phyloP scores from a whole-genome alignment of 768 basidiomycete genomes.

The Dioszegia aurantiaca region DNA sequence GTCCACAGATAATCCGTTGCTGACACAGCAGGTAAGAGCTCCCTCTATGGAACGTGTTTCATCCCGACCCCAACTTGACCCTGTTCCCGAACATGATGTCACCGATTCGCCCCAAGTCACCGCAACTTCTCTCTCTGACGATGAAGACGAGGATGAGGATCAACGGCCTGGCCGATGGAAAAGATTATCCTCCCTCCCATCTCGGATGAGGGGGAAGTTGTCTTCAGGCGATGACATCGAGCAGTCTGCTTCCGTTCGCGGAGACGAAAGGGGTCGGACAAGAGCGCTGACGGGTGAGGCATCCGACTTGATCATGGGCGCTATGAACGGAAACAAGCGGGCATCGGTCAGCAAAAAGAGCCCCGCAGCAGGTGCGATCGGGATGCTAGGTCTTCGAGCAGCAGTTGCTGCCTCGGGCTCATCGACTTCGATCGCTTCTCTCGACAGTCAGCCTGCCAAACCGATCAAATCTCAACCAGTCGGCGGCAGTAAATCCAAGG shows the following conservation, averaged over 20 bases:
- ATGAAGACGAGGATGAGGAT: slow-evolving; percentile 9
- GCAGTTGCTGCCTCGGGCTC: slow-evolving; percentile 17
- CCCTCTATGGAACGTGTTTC: slow-evolving; percentile 9
- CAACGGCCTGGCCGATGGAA: slow-evolving; percentile 2
- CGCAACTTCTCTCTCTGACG: not conserved
- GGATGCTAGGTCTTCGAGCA: slow-evolving; percentile 53
- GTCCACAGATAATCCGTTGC: not conserved
- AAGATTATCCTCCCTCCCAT: slow-evolving; percentile 2
- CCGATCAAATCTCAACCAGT: slow-evolving; percentile 32
- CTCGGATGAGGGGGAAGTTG: not conserved
- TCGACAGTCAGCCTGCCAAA: slow-evolving; percentile 51
- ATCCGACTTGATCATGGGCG: slow-evolving; percentile 21
- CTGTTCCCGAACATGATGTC: slow-evolving; percentile 11
- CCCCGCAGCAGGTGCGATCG: slow-evolving; percentile 49
- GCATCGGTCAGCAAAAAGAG: slow-evolving; percentile 18
- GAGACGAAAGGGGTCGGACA: not conserved
- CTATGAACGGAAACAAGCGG: slow-evolving; percentile 1
- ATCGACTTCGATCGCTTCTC: not conserved
- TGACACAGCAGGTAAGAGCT: slow-evolving; percentile 11
- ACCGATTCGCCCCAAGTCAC: not conserved
- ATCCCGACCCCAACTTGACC: slow-evolving; percentile 5
- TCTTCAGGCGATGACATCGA: no score
- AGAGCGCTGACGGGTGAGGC: slow-evolving; percentile 14
- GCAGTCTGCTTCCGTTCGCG: no score
- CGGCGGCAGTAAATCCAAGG: slow-evolving; percentile 21